Conservation (phyloP, 768 basidiomycete genomes). For the Xerocomellus intermedius region DNA sequence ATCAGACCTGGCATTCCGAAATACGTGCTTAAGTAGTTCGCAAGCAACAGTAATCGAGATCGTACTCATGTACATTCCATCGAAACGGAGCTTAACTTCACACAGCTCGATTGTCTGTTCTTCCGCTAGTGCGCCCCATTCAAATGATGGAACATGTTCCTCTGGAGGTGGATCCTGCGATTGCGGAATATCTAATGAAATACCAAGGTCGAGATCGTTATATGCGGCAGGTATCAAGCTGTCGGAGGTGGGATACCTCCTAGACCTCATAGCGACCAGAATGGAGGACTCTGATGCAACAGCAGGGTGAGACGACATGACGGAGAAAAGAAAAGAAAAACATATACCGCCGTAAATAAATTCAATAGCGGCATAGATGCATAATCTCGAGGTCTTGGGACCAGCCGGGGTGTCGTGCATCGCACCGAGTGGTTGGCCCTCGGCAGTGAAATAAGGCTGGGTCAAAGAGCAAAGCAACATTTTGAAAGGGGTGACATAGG, state of each 20-base stretch:
- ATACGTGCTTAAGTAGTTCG: slow-evolving; percentile 1
- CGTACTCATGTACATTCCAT: slow-evolving; percentile 46
- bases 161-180: slow-evolving; percentile 16
- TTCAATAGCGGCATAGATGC: slow-evolving; percentile 58
- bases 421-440: slow-evolving; percentile 34
- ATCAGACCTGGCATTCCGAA: slow-evolving; percentile 35
- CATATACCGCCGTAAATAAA: slow-evolving; percentile 54
- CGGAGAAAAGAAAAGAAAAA: not conserved
- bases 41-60: not conserved
- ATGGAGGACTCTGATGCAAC: slow-evolving; percentile 49
- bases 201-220: slow-evolving; percentile 43
- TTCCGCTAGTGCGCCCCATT: slow-evolving; percentile 60
- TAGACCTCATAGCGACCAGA: slow-evolving; percentile 62
- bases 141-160: slow-evolving; percentile 24
- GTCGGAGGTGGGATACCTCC: slow-evolving; percentile 43
- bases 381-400: slow-evolving; percentile 44
- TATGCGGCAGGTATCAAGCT: slow-evolving; percentile 25
- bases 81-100: slow-evolving; percentile 53
- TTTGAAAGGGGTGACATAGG: slow-evolving; percentile 43
- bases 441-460: slow-evolving; percentile 37
- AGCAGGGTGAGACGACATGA: not conserved
- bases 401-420: slow-evolving; percentile 31
- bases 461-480: slow-evolving; percentile 50
- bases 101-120: slow-evolving; percentile 59
- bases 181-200: slow-evolving; percentile 27